Base-by-base conservation (phyloP, 106 monocot genomes). In the Phalaenopsis aphrodite region DNA sequence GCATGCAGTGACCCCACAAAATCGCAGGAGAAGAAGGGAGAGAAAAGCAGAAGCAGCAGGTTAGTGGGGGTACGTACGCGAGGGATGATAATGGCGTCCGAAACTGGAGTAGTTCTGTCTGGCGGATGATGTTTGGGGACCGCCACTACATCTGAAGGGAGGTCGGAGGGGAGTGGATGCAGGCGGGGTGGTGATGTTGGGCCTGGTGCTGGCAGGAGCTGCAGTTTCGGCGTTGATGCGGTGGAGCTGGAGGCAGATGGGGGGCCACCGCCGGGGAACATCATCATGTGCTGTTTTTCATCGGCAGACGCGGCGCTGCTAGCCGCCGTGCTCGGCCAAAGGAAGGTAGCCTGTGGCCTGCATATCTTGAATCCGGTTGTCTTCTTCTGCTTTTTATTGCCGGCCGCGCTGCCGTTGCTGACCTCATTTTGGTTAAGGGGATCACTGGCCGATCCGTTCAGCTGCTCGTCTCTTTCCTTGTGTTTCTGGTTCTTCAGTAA, bases 261-360 rank as follows among this genome's bases (percentile, higher is more conserved):
- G 21, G 92, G 93, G 0, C 74, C 74, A 75, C 52, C 47, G 1
- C 73, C 64, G 47, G 66, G 21, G 5, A 74, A 74, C 14, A 42
- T 0, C 74, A 74, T 43, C 43, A 18, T 14, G 8, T 42, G 75
- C 74, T 74, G 74, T 12, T 52, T 52, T 52, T 52, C 52, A 12
- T 52, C 52, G 14, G 52, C 52, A 18, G 38, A 36, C 42, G 37
- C 37, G 11, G 38, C 37, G 37, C 38, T 8, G 19, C 12, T 12
- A 14, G 14, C 10, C 12, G 52, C 52, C 52, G 12, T 86, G 79
- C 81, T 83, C 16, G 94, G 98, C 94, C 92, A 94, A 21, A 99
- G 85, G 76, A 99, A 91, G 6, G 94, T 91, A 17, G 92, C 92
- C 78, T 89, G 89, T 8, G 98, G 94, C 79, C 94, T 99, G 89